Evolutionary conservation across 768 basidiomycete species (phyloP), one percentile per base, ranked within the genome.

Genomic region (Panellus pusillus): DNA sequence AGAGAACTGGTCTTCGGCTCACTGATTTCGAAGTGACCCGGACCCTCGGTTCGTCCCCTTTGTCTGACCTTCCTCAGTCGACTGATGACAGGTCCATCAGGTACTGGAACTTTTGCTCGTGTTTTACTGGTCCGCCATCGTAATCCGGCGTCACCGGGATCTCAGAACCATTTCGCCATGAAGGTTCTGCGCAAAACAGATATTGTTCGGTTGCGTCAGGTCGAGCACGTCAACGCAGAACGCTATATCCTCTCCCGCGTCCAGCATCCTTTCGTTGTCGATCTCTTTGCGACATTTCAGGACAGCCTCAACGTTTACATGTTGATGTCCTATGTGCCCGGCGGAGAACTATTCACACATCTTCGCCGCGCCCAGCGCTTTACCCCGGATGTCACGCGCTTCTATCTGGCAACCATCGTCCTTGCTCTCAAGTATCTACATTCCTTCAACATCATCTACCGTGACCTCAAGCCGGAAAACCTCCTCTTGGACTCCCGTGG

Each of bases 401-500:
- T 98, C 74, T 99, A 98, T 72, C 84, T 96, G 58, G 95, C 96
- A 29, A 94, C 91, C 57, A 96, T 98, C 68, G 84, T 97, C 64
- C 84, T 98, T 54, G 97, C 95, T 31, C 79, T 98, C 63, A 92
- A 91, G 74, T 95, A 96, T 62, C 78, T 98, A 6, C 97, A 98
- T 70, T 88, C 88, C 13, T 92, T 90, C 73, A 94, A 98, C 75
- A 96, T 99, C 71, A 93, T 98, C 65, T 98, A 98, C 72, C 92
- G 96, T 40, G 96, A 98, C 71, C 82, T 99, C 61, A 98, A 99
- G 71, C 97, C 97, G 14, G 97, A 99, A 71, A 99, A 99, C 65
- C 83, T 99, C n/a, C 82, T 99, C 36, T 78, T 99, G 48, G 97
- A 97, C 67, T 84, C 90, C 18, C 83, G 87, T 36, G 97, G 97